phyloP scores from a whole-genome alignment of 345 rosid genomes.

The Mercurialis annua region DNA sequence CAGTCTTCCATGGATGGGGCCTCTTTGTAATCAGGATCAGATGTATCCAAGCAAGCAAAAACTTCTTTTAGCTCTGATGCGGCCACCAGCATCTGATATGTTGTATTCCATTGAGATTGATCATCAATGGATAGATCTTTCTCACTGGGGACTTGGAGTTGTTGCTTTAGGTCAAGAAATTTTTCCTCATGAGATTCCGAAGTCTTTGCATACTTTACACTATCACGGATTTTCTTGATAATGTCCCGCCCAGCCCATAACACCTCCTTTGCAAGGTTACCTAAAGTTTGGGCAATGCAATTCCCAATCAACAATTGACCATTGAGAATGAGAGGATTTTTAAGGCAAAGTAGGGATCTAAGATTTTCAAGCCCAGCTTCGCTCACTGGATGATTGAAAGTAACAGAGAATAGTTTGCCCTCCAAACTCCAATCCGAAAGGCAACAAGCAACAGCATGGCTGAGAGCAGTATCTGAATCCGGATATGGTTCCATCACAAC shows the following conservation, averaged over 20 bases:
- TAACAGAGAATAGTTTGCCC: conserved; percentile 69
- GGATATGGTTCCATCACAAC: conserved; percentile 88
- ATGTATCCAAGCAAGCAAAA: conserved; percentile 78
- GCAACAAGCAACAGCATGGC: conserved; percentile 79
- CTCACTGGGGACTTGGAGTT: conserved; percentile 85
- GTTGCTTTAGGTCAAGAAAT: conserved; percentile 81
- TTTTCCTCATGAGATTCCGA: conserved; percentile 84
- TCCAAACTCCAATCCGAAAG: conserved; percentile 85
- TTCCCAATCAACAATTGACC: conserved; percentile 74
- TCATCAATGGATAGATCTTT: conserved; percentile 65
- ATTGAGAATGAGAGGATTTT: conserved; percentile 67
- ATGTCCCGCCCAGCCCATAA: conserved; percentile 48
- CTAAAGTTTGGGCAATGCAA: conserved; percentile 57
- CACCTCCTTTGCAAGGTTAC: conserved; percentile 59
- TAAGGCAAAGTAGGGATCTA: conserved; percentile 57
- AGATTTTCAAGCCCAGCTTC: conserved; percentile 60
- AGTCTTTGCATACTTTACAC: conserved; percentile 84
- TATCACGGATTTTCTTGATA: conserved; percentile 65
- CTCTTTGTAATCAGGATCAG: conserved; percentile 74
- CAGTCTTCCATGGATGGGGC: conserved; percentile 72
- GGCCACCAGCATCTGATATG: conserved; percentile 77
- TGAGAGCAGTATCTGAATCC: conserved; percentile 58
- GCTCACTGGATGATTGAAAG: conserved; percentile 50
- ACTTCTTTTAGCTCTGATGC: conserved; percentile 86
- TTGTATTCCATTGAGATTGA: conserved; percentile 74